Base-by-base conservation (phyloP, 805 yeast genomes). In the Metschnikowia borealis region DNA sequence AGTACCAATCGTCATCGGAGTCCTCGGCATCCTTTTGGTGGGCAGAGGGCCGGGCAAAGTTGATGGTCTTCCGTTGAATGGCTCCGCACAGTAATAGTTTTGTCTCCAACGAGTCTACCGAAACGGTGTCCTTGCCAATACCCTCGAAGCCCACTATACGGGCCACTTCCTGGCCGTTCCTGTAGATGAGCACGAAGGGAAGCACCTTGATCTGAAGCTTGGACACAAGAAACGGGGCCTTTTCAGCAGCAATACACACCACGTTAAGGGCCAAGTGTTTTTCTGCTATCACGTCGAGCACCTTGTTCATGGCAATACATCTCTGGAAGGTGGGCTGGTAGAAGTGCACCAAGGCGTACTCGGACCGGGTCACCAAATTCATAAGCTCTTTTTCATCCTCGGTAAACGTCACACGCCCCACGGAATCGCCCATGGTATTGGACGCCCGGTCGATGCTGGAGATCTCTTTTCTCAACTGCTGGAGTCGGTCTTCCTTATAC, bases 161-260 rank as follows among this genome's bases (percentile, higher is more conserved):
- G 13, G 77, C 74, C 3, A 71, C 62, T 57, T 87, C 92, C 40
- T 74, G 65, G 1, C 91, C 91, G 35, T 77, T 69, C 11, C 68
- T 69, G 60, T 84, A 89, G 7, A 82, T 71, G 1, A 85, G 65
- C 2, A 88, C 82, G 55, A 83, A 84, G 0, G 96, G 96, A 5
- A 89, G 70, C 10, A 85, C 82, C 61, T 84, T 80, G 45, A 89
- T 74, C 2, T 73, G 69, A 37, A 89, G 73, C 60, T 81, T 82
- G 2, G 81, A 68, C 4, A 82, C 89, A 41, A 89, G 68, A 60
- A 89, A 89, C 3, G 95, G 90, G 1, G 91, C 86, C 36, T 77
- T 68, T 34, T 73, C 78, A 0, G 87, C 96, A 48, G 77, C 71
- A 3, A 86, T 76, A 42, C 78, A 73, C 18, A 77, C 64, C 51